Evolutionary conservation across 768 basidiomycete species (phyloP).

Genomic region (Mycena maculata): DNA sequence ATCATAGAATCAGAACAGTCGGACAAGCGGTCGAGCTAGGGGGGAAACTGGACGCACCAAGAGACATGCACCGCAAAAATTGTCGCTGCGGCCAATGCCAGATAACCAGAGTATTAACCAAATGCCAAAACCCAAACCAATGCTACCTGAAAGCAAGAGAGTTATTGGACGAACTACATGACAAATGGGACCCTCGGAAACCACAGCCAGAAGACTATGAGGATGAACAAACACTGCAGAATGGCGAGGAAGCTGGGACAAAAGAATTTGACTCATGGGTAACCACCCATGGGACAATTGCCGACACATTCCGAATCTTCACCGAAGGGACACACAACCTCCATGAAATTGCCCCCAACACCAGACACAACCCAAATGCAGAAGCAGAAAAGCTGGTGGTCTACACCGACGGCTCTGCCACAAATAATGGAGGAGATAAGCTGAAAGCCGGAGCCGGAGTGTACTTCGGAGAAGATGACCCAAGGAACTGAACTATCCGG

Average conservation of each 20-base stretch:
- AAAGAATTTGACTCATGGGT: not conserved
- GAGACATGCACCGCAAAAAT: not conserved
- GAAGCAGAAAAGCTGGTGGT: not conserved
- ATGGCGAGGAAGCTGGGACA: not conserved
- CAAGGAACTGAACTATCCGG: not conserved
- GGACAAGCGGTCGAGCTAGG: not conserved
- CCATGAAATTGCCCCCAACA: not conserved
- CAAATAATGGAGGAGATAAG: not conserved
- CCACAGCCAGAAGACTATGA: constrained; percentile 15
- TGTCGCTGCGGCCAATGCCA: not conserved
- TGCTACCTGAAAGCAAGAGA: constrained; percentile 3
- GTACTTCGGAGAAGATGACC: not conserved
- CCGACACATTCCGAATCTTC: constrained; percentile 6
- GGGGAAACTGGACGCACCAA: not conserved
- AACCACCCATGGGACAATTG: constrained; percentile 6
- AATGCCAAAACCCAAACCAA: not conserved
- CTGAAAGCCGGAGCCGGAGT: not conserved
- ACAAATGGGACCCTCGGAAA: not conserved
- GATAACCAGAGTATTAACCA: not conserved
- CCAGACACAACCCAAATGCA: not conserved
- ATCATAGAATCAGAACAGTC: not conserved
- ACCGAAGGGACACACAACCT: not conserved
- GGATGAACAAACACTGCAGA: not conserved
- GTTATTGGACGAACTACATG: not conserved
- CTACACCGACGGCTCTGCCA: not conserved